These are phyloP conservation scores for Phoma sp. DNA, from an alignment of 2,329 filamentous ascomycete genomes.

Conservation along the genomic window DNA sequence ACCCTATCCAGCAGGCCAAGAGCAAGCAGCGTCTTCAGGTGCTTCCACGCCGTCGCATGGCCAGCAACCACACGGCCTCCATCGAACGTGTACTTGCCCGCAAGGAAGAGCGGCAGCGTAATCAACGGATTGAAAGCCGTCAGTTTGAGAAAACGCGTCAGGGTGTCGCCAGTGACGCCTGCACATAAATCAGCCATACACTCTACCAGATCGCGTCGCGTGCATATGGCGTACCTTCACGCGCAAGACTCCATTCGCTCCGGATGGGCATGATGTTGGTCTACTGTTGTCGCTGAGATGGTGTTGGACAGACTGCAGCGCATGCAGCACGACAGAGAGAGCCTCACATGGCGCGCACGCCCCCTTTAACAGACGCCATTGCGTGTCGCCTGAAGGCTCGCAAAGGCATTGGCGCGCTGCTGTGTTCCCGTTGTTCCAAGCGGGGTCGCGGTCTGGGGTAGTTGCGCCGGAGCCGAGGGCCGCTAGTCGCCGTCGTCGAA, in stretches of 20 bases:
- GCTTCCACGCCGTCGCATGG: slow-evolving; percentile 59
- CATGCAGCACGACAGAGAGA: not conserved
- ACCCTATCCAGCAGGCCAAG: slow-evolving; percentile 59
- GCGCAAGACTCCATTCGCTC: slow-evolving; percentile 47
- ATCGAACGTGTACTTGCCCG: slow-evolving; percentile 67
- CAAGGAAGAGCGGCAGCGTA: slow-evolving; percentile 67
- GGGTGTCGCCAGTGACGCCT: slow-evolving; percentile 60
- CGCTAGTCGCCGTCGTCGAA: not conserved
- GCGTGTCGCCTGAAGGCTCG: not conserved
- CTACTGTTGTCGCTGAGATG: not conserved
- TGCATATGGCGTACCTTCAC: slow-evolving; percentile 42
- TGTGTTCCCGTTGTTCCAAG: not conserved
- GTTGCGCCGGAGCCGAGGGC: not conserved
- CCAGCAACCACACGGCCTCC: slow-evolving; percentile 61
- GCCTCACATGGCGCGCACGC: not conserved
- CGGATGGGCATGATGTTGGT: slow-evolving; percentile 43
- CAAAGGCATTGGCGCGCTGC: not conserved
- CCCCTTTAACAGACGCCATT: not conserved
- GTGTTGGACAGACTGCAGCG: not conserved
- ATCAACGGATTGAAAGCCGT: slow-evolving; percentile 70
- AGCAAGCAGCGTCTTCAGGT: slow-evolving; percentile 61
- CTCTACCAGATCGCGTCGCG: not conserved
- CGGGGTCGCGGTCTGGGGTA: slow-evolving; percentile 3
- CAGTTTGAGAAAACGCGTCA: slow-evolving; percentile 63
- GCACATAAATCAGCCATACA: not conserved